These are phyloP conservation scores for Trametes villosa DNA, from an alignment of 768 basidiomycete species.

Conservation along the genomic window DNA sequence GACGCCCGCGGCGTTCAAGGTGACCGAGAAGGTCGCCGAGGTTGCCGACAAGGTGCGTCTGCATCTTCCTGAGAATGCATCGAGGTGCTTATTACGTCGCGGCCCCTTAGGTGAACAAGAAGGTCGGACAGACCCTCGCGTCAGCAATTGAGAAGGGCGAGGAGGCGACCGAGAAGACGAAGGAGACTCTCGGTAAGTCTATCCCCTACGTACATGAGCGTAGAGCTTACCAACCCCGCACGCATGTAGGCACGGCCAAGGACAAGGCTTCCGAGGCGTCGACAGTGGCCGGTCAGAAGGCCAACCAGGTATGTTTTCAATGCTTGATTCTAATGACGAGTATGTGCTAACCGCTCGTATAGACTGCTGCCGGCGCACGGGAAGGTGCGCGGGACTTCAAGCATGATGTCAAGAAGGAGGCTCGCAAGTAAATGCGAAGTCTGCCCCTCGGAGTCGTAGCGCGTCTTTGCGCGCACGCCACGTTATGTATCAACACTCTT, in stretches of 20 bases:
- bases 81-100: background rate
- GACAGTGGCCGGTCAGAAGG: constrained; percentile 40
- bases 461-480: background rate
- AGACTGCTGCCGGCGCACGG: constrained; percentile 31
- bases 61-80: too few relatives aligned
- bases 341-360: background rate
- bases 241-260: constrained; percentile 37
- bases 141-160: constrained; percentile 48
- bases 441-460: background rate
- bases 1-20: constrained; percentile 38
- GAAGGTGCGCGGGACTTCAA: constrained; percentile 35
- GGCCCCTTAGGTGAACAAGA: constrained; percentile 47
- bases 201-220: background rate
- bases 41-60: constrained; percentile 41
- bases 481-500: constrained; percentile 1
- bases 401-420: constrained; percentile 32
- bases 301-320: constrained; percentile 40
- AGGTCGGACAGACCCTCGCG: constrained; percentile 44
- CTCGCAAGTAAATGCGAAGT: constrained; percentile 25
- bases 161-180: constrained; percentile 42
- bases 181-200: constrained; percentile 40
- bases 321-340: background rate
- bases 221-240: background rate
- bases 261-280: constrained; percentile 44
- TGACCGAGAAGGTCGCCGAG: constrained; percentile 45